Percentiles rank a stretch among this genome's conserved stretches.
These are phyloP conservation scores for Boeremia lycopersici DNA, from an alignment of 2,329 filamentous ascomycete species.

Conservation along the genomic window DNA sequence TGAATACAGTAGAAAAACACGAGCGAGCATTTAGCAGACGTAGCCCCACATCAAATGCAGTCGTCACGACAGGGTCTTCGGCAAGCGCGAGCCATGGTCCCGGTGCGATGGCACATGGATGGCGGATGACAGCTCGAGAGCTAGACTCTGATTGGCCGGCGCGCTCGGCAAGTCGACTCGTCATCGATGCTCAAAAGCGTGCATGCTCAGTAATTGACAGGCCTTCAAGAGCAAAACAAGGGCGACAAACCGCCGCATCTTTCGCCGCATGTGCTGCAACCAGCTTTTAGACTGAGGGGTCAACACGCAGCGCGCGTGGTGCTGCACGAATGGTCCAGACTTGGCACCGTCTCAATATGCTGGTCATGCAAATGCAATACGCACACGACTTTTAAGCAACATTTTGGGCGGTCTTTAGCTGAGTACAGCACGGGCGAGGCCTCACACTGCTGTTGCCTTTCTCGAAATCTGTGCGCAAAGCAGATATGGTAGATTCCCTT, in stretches of 20 bases:
- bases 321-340: conserved; percentile 6
- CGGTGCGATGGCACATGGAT: conserved; percentile 15
- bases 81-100: conserved; percentile 7
- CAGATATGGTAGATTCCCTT: conserved; percentile 7
- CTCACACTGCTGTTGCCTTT: neutral
- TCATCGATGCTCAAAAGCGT: conserved; percentile 19
- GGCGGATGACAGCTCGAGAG: conserved; percentile 15
- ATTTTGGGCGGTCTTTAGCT: neutral
- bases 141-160: conserved; percentile 8
- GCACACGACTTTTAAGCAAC: neutral
- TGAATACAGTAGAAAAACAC: neutral
- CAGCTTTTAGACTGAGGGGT: conserved; percentile 6
- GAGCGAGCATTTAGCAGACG: neutral
- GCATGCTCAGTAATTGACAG: conserved; percentile 14
- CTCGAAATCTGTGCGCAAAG: neutral
- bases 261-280: conserved; percentile 16
- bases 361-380: conserved; percentile 12
- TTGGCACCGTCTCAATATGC: conserved; percentile 8
- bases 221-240: conserved; percentile 12
- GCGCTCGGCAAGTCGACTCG: conserved; percentile 6
- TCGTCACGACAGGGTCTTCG: conserved; percentile 19
- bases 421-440: neutral
- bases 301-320: conserved; percentile 1
- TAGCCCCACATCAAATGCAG: conserved; percentile 14
- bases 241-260: conserved; percentile 12